Evolutionary conservation across 2,329 filamentous ascomycete genomes (phyloP).

Genomic region (Botrytis cinerea): DNA sequence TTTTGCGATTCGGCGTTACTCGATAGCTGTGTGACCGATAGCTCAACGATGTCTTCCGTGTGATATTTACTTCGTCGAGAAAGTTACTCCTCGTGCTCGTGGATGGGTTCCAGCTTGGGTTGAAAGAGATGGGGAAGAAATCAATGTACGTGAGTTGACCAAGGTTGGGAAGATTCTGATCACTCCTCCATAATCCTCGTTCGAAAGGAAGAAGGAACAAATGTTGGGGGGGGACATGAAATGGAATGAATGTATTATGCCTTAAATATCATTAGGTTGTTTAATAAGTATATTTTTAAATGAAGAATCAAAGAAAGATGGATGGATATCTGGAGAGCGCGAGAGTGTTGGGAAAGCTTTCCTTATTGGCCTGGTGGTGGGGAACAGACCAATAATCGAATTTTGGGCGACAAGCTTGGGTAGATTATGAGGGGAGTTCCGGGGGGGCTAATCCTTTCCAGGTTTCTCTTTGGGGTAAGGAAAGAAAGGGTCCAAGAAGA

Average conservation of each 20-base stretch:
- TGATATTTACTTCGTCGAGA: not conserved
- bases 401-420: not conserved
- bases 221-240: not conserved
- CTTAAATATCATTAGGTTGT: not conserved
- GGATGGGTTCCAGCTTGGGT: not conserved
- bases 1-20: not conserved
- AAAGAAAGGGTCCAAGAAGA: not conserved
- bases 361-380: not conserved
- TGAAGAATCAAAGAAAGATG: not conserved
- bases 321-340: not conserved
- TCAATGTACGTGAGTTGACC: not conserved
- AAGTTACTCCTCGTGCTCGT: not conserved
- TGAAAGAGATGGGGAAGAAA: not conserved
- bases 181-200: not conserved
- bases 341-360: slow-evolving; percentile 6
- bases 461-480: not conserved
- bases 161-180: not conserved
- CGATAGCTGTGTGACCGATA: slow-evolving; percentile 7
- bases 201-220: not conserved
- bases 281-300: too few species aligned
- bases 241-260: not conserved
- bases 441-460: not conserved
- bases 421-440: not conserved
- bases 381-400: not conserved
- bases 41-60: not conserved